Percentiles rank a stretch among this genome's conserved stretches.
Evolutionary conservation across 495 filamentous ascomycete species (phyloP).

Genomic region (Amphirosellinia nigrospora): DNA sequence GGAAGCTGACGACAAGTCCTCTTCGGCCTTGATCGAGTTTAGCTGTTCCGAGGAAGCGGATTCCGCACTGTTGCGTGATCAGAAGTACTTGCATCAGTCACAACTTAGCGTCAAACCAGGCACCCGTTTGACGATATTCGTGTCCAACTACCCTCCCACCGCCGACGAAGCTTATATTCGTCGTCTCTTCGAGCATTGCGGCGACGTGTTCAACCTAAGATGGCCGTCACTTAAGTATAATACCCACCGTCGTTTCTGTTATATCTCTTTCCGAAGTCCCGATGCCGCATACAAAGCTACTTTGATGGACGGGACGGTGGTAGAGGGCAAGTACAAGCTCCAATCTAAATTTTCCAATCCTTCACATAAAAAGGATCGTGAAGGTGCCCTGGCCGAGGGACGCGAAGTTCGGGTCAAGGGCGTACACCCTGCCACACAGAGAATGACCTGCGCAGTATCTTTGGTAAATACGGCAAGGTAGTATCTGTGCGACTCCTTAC

Average conservation of each 20-base stretch:
- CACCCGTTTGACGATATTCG: slow-evolving; percentile 78
- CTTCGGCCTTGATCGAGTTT: slow-evolving; percentile 84
- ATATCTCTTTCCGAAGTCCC: slow-evolving; percentile 79
- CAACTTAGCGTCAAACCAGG: slow-evolving; percentile 75
- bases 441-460: slow-evolving; percentile 70
- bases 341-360: slow-evolving; percentile 86
- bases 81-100: slow-evolving; percentile 73
- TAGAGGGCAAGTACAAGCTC: slow-evolving; percentile 70
- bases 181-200: slow-evolving; percentile 74
- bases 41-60: slow-evolving; percentile 77
- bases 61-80: slow-evolving; percentile 77
- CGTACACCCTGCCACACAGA: slow-evolving; percentile 68
- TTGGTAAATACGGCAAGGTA: slow-evolving; percentile 76
- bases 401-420: slow-evolving; percentile 86
- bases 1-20: slow-evolving; percentile 62
- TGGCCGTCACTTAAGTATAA: slow-evolving; percentile 91
- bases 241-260: slow-evolving; percentile 89
- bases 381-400: slow-evolving; percentile 81
- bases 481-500: slow-evolving; percentile 67
- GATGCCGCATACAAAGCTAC: slow-evolving; percentile 70
- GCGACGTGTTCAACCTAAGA: slow-evolving; percentile 83
- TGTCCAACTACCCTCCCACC: slow-evolving; percentile 87
- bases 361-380: slow-evolving; percentile 72
- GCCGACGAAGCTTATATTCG: slow-evolving; percentile 84
- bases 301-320: slow-evolving; percentile 68